Conservation (phyloP, 225 moss, liverwort and hornwort species). For the Lunularia cruciata region DNA sequence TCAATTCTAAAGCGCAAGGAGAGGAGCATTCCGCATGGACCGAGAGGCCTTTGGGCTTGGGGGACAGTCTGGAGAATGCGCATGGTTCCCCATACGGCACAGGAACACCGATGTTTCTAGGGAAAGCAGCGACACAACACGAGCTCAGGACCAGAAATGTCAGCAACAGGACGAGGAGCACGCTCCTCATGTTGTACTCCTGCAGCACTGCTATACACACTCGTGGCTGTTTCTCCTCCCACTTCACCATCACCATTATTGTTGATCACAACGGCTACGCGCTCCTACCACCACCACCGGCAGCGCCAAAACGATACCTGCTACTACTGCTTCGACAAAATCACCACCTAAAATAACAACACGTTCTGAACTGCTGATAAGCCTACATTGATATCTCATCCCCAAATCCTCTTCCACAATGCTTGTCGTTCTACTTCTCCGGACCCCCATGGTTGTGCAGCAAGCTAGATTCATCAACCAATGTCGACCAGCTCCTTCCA, state of each 20-base stretch:
- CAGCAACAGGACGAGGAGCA: conserved; percentile 7
- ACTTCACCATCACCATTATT: background rate
- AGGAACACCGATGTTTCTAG: conserved; percentile 1
- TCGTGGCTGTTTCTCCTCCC: background rate
- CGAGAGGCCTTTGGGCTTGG: conserved; percentile 10
- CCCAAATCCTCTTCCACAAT: background rate
- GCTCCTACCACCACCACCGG: background rate
- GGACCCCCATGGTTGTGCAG: background rate
- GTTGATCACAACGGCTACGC: background rate
- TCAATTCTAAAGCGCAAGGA: background rate
- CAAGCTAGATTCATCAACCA: background rate
- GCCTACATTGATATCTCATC: background rate
- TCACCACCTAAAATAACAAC: background rate
- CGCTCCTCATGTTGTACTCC: conserved; percentile 17
- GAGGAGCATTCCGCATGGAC: conserved; percentile 8
- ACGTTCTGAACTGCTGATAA: conserved; percentile 1
- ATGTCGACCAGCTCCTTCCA: conserved; percentile 1
- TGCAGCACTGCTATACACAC: background rate
- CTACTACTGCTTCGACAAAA: background rate
- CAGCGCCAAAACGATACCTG: background rate
- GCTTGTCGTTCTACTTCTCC: too few relatives aligned
- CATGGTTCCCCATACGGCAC: conserved; percentile 4
- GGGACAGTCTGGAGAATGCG: background rate
- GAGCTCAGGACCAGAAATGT: conserved; percentile 28
- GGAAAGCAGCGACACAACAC: conserved; percentile 12